Percentiles rank a stretch among this genome's conserved stretches.
These are phyloP conservation scores for Endocarpon pusillum DNA, from an alignment of 495 filamentous ascomycete species.

Conservation along the genomic window DNA sequence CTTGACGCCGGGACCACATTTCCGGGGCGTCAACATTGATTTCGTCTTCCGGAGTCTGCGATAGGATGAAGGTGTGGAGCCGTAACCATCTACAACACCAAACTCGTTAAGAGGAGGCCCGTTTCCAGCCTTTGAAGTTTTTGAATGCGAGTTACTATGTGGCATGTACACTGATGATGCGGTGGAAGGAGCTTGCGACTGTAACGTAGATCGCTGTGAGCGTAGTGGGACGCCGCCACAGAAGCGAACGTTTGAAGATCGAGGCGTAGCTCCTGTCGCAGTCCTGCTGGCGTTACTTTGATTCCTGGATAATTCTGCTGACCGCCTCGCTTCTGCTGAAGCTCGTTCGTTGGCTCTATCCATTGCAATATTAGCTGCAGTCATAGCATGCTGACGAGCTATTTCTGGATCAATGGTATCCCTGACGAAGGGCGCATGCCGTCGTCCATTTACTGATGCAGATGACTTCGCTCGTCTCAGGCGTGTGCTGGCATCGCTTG, in stretches of 20 bases:
- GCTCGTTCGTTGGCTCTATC: slow-evolving; percentile 32
- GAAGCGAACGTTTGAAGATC: slow-evolving; percentile 7
- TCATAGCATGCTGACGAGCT: slow-evolving; percentile 44
- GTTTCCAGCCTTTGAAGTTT: slow-evolving; percentile 9
- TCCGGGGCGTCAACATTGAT: slow-evolving; percentile 48
- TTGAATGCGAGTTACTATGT: slow-evolving; percentile 1
- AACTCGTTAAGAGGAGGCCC: slow-evolving; percentile 23
- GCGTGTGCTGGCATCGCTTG: slow-evolving; percentile 23
- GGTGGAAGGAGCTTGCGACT: slow-evolving; percentile 1
- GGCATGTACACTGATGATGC: neutral
- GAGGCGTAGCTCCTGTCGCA: slow-evolving; percentile 21
- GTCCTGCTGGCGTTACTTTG: slow-evolving; percentile 13
- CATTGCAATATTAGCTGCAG: slow-evolving; percentile 53
- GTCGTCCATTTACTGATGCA: slow-evolving; percentile 33
- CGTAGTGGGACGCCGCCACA: slow-evolving; percentile 1
- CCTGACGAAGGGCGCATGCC: slow-evolving; percentile 9
- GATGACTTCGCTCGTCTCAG: slow-evolving; percentile 46
- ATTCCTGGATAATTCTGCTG: slow-evolving; percentile 19
- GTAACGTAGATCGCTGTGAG: slow-evolving; percentile 4
- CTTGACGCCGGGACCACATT: slow-evolving; percentile 18
- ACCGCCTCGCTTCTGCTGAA: slow-evolving; percentile 15
- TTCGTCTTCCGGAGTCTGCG: slow-evolving; percentile 55
- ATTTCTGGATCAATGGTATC: slow-evolving; percentile 35
- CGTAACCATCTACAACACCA: slow-evolving; percentile 40
- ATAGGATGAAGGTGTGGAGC: slow-evolving; percentile 55